Evolutionary conservation across 202 grass and related monocot genomes (phyloP).

Genomic region (Musa balbisiana): DNA sequence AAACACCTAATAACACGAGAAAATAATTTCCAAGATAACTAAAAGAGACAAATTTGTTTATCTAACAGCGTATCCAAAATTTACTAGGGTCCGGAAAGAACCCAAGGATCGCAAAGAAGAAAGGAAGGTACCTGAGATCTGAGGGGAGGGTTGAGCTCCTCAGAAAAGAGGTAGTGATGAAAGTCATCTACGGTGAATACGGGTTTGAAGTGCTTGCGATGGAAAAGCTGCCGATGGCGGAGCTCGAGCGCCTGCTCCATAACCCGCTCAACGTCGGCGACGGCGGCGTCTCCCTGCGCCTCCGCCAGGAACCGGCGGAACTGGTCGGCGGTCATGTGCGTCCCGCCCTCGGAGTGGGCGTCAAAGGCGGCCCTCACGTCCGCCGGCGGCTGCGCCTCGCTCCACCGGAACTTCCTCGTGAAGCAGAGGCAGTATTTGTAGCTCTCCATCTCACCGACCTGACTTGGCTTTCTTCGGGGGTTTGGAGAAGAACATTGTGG

Average conservation of each 20-base stretch:
- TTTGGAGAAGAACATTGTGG: too few relatives aligned
- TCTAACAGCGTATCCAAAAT: not conserved
- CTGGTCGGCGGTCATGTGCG: slow-evolving; percentile 57
- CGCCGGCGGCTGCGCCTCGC: slow-evolving; percentile 48
- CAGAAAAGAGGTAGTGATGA: slow-evolving; percentile 62
- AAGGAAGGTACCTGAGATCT: slow-evolving; percentile 24
- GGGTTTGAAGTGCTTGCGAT: slow-evolving; percentile 31
- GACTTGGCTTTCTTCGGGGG: too few relatives aligned
- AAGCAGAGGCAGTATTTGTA: slow-evolving; percentile 95
- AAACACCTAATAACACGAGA: not conserved
- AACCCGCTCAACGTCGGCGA: slow-evolving; percentile 34
- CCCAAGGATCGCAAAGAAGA: not conserved
- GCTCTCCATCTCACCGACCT: slow-evolving; percentile 43
- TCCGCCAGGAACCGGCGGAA: slow-evolving; percentile 51
- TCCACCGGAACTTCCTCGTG: slow-evolving; percentile 50
- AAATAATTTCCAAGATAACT: not conserved
- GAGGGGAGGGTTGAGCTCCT: slow-evolving; percentile 75
- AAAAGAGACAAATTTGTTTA: not conserved
- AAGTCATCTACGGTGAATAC: slow-evolving; percentile 66
- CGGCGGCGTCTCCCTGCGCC: slow-evolving; percentile 15
- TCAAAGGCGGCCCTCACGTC: slow-evolving; percentile 60
- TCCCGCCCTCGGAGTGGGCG: slow-evolving; percentile 33
- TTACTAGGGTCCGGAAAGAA: too few relatives aligned
- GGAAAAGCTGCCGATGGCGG: slow-evolving; percentile 33
- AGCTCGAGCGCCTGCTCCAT: slow-evolving; percentile 44